Evolutionary conservation across 2,329 filamentous ascomycete genomes (phyloP), one percentile per base, ranked within the genome.

Genomic region (Colletotrichum trifolii): DNA sequence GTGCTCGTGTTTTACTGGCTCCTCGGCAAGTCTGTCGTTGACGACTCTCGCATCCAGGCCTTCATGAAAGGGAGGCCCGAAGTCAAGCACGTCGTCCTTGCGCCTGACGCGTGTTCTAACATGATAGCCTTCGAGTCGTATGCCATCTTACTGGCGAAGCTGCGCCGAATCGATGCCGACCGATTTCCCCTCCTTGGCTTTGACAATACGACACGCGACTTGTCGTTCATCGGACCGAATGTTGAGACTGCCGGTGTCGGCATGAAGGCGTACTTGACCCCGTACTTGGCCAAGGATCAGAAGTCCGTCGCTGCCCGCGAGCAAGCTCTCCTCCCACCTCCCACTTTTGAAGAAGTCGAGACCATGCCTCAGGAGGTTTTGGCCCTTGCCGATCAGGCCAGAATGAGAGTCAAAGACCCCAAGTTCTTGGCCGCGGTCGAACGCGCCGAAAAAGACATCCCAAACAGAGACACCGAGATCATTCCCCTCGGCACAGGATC

Each of bases 401-500:
- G 74, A n/a, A 68, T 74, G 1, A 77, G 78, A 62, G 73, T 83
- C 0, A 74, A 72, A 1, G 76, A 81, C 11, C 74, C 79, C 0
- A 77, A 77, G 3, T 85, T 90, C 65, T 74, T 83, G 15, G 75
- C 73, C 56, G 79, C 71, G 76, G 81, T 89, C 3, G 78, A 84
- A 36, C 75, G 82, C 46, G 76, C 82, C 11, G 87, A 89, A 68
- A 78, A 84, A n/a, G 86, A 89, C 66, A 86, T 97, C 2, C 91
- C 91, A 2, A 87, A 88, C 69, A 84, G 87, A 39, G 90, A 97
- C 71, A 88, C 90, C 0, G 94, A 97, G 76, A 87, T 99, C 53
- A 90, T 94, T 43, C 88, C 94, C 1, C 85, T 99, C 1, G 96
- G 96, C 6, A 99, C 96, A 3, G 96, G 96, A 8, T 98, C 95